Conservation (phyloP, 495 filamentous ascomycete species). For the Daldinia bambusicola region DNA sequence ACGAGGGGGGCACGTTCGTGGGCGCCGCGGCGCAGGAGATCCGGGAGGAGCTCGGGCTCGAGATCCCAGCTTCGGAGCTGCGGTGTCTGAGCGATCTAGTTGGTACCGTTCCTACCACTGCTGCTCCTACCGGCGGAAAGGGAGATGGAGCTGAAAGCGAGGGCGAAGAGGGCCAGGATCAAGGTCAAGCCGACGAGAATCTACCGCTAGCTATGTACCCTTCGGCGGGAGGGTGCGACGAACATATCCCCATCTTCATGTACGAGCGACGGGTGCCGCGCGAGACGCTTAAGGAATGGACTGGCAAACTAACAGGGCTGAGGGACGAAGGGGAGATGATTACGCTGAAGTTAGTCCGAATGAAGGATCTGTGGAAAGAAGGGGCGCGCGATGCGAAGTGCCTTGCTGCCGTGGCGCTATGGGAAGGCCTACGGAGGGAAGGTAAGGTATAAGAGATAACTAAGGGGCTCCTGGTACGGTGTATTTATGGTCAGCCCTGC, state of each 20-base stretch:
- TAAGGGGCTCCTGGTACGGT: background rate
- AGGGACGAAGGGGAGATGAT: slow-evolving; percentile 86
- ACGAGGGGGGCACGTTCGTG: slow-evolving; percentile 77
- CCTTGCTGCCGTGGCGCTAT: slow-evolving; percentile 80
- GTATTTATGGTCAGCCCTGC: background rate
- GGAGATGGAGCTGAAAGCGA: background rate
- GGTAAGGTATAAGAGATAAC: slow-evolving; percentile 62
- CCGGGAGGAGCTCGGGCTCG: slow-evolving; percentile 78
- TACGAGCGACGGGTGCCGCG: slow-evolving; percentile 74
- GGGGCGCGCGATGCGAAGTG: slow-evolving; percentile 82
- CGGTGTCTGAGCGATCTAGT: slow-evolving; percentile 74
- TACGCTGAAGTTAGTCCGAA: slow-evolving; percentile 72
- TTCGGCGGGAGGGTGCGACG: slow-evolving; percentile 83
- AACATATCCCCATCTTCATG: slow-evolving; percentile 82
- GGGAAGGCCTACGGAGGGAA: slow-evolving; percentile 73
- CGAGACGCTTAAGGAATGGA: slow-evolving; percentile 71
- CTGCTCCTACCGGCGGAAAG: slow-evolving; percentile 36
- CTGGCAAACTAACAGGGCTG: slow-evolving; percentile 80
- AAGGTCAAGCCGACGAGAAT: slow-evolving; percentile 57
- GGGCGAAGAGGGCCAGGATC: slow-evolving; percentile 32
- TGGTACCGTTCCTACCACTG: slow-evolving; percentile 39
- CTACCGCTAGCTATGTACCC: slow-evolving; percentile 77
- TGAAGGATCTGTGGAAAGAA: slow-evolving; percentile 81
- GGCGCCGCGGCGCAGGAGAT: slow-evolving; percentile 86
- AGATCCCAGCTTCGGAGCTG: slow-evolving; percentile 55